Evolutionary conservation across 2,329 filamentous ascomycete genomes (phyloP), one percentile per base, ranked within the genome.

Genomic region (Trichoderma harzianum): DNA sequence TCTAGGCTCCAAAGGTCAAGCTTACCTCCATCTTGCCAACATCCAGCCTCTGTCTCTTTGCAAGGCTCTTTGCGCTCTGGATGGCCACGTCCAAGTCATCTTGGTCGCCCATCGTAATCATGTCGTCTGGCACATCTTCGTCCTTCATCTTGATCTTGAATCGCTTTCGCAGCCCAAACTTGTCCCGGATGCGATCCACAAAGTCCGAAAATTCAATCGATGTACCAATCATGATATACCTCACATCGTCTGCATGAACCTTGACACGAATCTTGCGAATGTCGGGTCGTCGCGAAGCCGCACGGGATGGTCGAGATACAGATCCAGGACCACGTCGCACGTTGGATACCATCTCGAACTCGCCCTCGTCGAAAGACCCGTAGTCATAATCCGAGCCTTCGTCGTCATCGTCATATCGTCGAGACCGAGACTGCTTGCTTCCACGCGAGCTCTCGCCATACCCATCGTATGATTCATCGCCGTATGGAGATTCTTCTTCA

Each of bases 71-170:
- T 7, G 91, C 90, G 61, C 85, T 88, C 80, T 89, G 87, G 69
- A 98, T 86, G 32, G 93, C 90, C 90, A 98, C 93, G 65, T 98
- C 95, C 74, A 98, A 83, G 83, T 99, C 96, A 78, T 99, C 96
- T 81, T 98, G 93, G 80, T 99, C 96, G 34, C 92, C 94, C 89
- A 99, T 92, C 36, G 95, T 98, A 78, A 99, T 97, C 92, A 98
- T 95, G 78, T 98, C 95, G 70, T 91, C 86, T 0, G 88, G 88
- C 73, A 85, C 82, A 76, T 93, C 92, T 76, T 98, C 96, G 74
- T 97, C 94, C 78, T 88, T 89, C 76, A 95, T 89, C 85, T 96
- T 96, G 82, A 98, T 91, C 86, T 95, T 97, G 84, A 98, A 95
- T 71, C 89, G 89, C 73, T 91, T 84, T 70, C 88, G 85, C 70